Evolutionary conservation across 2,329 filamentous ascomycete species (phyloP), one percentile per base, ranked within the genome.

Genomic region (Neonectria sp.): DNA sequence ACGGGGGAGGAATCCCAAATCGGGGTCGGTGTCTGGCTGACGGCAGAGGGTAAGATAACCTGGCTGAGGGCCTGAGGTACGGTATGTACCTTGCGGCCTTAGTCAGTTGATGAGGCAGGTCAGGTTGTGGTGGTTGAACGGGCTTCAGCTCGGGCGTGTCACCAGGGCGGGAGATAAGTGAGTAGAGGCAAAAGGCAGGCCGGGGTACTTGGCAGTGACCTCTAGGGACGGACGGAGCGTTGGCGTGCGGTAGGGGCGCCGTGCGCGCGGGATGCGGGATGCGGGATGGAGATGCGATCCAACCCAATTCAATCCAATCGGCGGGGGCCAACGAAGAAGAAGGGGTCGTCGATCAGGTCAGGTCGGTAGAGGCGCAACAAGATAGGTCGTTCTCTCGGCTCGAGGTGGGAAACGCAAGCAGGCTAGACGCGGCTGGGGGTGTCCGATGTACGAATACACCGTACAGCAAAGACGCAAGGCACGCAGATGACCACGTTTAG

Each of bases 201-300:
- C 60, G 56, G 72, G 72, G 72, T 74, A 74, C 72, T 73, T 74
- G 56, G 37, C 27, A 65, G 72, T 74, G 72, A 74, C 72, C 65
- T 70, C 52, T 60, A n/a, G 48, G 51, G 48, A 17, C 6, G 49
- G 49, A 21, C 29, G 35, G 8, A n/a, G 49, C 33, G 53, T 37
- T 62, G 51, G 63, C 37, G 61, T 58, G 55, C 43, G 49, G 56
- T 33, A 55, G 52, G 53, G 57, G 53, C 53, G 63, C 52, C 58
- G 63, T 52, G 35, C 45, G 63, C 46, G 63, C 63, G 63, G 63
- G 56, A 57, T 57, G 63, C 63, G 63, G 57, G 63, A 65, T 55
- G 52, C 57, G 53, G 63, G 57, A 45, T 60, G 57, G 45, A 51
- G 43, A 65, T 43, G 45, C 24, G 37, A 52, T 31, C n/a, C 48